Conservation (phyloP, 2,329 filamentous ascomycete genomes). For the Hypoxylon sp. region DNA sequence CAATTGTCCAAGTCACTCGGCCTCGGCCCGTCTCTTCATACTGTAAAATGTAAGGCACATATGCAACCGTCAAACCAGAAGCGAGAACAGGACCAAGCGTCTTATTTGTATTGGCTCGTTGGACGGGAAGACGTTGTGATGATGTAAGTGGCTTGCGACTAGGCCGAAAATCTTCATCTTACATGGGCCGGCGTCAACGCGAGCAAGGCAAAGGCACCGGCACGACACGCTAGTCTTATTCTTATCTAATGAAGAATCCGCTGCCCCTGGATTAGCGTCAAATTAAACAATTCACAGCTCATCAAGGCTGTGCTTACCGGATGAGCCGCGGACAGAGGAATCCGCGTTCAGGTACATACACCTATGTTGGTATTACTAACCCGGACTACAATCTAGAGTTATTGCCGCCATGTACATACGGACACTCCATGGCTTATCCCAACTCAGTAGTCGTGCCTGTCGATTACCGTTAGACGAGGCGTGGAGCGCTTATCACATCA, state of each 20-base stretch:
- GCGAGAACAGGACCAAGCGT: constrained; percentile 1
- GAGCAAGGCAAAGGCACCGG: no score
- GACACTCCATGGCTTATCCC: constrained; percentile 3
- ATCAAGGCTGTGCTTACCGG: constrained; percentile 13
- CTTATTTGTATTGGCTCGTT: constrained; percentile 27
- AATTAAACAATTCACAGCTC: constrained; percentile 23
- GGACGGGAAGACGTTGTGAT: constrained; percentile 9
- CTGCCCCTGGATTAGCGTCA: constrained; percentile 28
- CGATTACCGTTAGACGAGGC: constrained; percentile 23
- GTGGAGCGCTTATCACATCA: constrained; percentile 17
- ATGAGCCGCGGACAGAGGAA: constrained; percentile 5
- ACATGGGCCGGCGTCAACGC: constrained; percentile 21
- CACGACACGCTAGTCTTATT: constrained; percentile 15
- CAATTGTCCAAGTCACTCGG: not conserved
- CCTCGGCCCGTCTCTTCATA: constrained; percentile 3
- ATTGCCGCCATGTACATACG: constrained; percentile 14
- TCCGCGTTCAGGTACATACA: not conserved
- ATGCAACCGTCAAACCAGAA: constrained; percentile 2
- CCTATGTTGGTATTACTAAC: constrained; percentile 6
- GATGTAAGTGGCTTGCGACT: constrained; percentile 40
- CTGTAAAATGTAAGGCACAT: constrained; percentile 5
- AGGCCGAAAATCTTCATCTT: constrained; percentile 40
- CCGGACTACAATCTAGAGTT: constrained; percentile 17
- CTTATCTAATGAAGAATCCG: constrained; percentile 16
- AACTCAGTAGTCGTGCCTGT: constrained; percentile 41